Evolutionary conservation across 2,329 filamentous ascomycete species (phyloP), one percentile per base, ranked within the genome.

Genomic region (Podosphaera leucotricha): DNA sequence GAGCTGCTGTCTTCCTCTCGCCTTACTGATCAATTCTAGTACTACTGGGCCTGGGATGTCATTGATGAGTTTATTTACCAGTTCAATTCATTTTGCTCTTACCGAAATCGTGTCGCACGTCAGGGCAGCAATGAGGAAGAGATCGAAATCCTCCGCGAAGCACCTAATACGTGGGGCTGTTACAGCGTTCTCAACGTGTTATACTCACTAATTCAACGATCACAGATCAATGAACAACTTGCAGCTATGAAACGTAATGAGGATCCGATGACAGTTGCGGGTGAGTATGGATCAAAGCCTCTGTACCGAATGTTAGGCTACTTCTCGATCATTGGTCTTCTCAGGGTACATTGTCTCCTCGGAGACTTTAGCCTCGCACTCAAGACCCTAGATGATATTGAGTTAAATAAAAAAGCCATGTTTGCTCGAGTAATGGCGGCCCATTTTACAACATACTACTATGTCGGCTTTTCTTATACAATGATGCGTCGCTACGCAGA

Each of bases 61-160:
- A 94, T 98, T 65, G 90, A 98, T 64, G 90, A 98, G 65, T 98
- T 98, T 69, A 95, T 98, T 66, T 98, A 98, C 70, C 90, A 98
- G 64, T 98, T 98, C 72, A 94, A 98, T 71, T 92, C 86, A 47
- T 98, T 98, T 71, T 95, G 85, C 62, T 84, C 85, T 50, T 94
- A 94, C 72, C 78, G 90, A 59, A 85, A 92, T 63, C 79, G 85
- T 53, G 77, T 93, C 54, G 90, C 90, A 51, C 75, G 85, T 47
- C 70, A 77, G 69, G 68, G 75, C 62, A 67, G 80, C 62, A 92
- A 87, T 63, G 82, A 85, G 61, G 90, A 95, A 65, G 90, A 98
- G 64, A 77, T 92, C 52, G 72, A 81, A 63, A 70, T 93, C 43
- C 76, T 98, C 55, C 79, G 82, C 56, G 90, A 95, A 61, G 94